These are phyloP conservation scores for Artemisia tridentata DNA, from an alignment of 129 eudicot genomes.

Conservation along the genomic window DNA sequence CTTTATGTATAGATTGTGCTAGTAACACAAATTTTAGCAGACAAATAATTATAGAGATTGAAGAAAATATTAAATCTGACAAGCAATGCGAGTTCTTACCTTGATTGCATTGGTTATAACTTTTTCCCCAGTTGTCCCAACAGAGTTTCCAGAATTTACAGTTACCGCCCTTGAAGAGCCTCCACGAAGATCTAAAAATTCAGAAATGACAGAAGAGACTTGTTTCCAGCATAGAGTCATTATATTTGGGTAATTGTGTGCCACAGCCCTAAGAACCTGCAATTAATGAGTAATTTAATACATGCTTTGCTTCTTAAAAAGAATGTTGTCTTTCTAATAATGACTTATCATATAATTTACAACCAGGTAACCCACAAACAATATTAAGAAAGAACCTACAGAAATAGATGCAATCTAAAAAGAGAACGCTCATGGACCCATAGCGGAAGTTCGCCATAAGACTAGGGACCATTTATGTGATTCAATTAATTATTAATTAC, in stretches of 20 bases:
- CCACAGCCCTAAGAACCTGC: conserved; percentile 94
- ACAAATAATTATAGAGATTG: not conserved
- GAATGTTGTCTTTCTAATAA: not conserved
- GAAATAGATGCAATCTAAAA: not conserved
- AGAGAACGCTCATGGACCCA: not conserved
- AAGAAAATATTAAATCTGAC: not conserved
- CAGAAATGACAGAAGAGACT: conserved; percentile 46
- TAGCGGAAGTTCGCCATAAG: not conserved
- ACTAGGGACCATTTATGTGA: conserved; percentile 17
- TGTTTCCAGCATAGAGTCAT: conserved; percentile 73
- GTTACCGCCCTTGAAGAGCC: conserved; percentile 42
- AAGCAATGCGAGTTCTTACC: conserved; percentile 32
- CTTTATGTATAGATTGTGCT: not conserved
- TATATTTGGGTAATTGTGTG: conserved; percentile 84
- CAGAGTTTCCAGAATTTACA: conserved; percentile 37
- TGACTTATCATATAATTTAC: not conserved
- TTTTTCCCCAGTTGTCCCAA: conserved; percentile 56
- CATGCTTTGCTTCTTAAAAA: not conserved
- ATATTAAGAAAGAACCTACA: not conserved
- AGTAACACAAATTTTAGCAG: conserved; percentile 5
- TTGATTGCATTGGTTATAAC: conserved; percentile 65
- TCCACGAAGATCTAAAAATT: conserved; percentile 34
- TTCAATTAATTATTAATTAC: not conserved
- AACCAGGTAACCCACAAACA: not conserved
- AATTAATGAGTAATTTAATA: conserved; percentile 30